Percentiles rank a stretch among this genome's conserved stretches.
Evolutionary conservation across 352 stramenopile species (phyloP).

Genomic region (Saprolegnia diclina): DNA sequence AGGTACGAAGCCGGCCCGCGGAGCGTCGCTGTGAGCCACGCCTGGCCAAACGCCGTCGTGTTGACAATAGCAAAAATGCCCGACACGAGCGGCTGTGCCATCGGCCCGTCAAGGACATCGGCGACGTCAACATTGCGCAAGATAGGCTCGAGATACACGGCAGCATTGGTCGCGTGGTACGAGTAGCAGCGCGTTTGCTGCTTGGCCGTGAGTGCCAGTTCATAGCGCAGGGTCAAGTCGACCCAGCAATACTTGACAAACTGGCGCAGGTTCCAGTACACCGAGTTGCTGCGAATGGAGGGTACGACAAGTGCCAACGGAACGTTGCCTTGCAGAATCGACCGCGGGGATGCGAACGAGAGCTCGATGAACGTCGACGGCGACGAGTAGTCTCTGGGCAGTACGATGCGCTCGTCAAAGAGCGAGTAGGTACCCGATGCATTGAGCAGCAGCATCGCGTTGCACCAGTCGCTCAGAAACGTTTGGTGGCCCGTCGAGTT

Average conservation of each 20-base stretch:
- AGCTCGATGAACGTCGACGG: background rate
- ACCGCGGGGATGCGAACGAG: background rate
- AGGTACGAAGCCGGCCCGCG: background rate
- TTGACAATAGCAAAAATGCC: background rate
- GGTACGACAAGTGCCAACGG: background rate
- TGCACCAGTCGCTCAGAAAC: conserved; percentile 8
- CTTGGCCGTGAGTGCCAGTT: conserved; percentile 6
- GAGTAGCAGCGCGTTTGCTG: conserved; percentile 13
- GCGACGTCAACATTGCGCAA: conserved; percentile 3
- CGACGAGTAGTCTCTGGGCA: background rate
- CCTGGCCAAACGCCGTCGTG: background rate
- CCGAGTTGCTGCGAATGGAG: background rate
- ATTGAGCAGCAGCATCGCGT: conserved; percentile 1
- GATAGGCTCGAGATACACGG: conserved; percentile 17
- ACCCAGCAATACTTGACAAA: conserved; percentile 15
- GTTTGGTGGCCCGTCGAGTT: conserved; percentile 21
- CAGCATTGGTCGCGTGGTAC: background rate
- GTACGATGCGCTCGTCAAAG: background rate
- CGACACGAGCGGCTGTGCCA: background rate
- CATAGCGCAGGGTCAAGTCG: background rate
- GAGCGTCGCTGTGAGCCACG: background rate
- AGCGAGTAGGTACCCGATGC: background rate
- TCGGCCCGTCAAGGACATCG: background rate
- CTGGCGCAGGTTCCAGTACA: background rate
- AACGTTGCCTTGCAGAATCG: background rate